phyloP scores from a whole-genome alignment of 345 rosid species.

The Populus tremula region DNA sequence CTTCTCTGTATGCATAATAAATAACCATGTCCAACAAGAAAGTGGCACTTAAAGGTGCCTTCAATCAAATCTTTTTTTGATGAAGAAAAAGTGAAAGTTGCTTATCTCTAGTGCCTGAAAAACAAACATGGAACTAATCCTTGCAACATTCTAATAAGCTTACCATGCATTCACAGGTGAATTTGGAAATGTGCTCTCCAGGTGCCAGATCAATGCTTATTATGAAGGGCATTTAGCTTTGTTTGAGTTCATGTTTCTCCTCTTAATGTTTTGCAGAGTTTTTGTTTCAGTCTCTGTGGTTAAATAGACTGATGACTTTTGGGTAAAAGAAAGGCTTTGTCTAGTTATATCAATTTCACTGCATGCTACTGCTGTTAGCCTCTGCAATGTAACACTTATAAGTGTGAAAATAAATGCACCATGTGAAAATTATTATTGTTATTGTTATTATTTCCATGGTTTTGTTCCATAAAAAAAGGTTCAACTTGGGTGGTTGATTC shows the following conservation, averaged over 20 bases:
- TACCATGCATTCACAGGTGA: not conserved
- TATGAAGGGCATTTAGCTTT: not conserved
- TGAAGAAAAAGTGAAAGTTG: not conserved
- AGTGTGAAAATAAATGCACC: not conserved
- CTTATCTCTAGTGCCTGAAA: not conserved
- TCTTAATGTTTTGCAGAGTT: not conserved
- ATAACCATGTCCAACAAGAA: not conserved
- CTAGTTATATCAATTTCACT: not conserved
- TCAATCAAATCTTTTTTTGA: not conserved
- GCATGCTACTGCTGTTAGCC: not conserved
- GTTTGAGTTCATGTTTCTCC: not conserved
- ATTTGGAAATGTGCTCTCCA: not conserved
- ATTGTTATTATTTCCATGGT: not conserved
- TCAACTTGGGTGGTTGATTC: conserved; percentile 80
- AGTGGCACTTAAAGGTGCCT: not conserved
- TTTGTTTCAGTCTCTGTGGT: not conserved
- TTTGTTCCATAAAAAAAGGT: not conserved
- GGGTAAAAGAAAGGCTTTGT: not conserved
- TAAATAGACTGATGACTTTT: not conserved
- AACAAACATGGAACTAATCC: not conserved
- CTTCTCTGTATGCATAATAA: not conserved
- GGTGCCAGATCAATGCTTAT: not conserved
- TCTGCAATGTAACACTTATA: not conserved
- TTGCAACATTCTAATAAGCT: not conserved
- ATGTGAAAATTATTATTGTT: not conserved